Evolutionary conservation across 257 asterid genomes (phyloP).

Genomic region (Ehretia macrophylla): DNA sequence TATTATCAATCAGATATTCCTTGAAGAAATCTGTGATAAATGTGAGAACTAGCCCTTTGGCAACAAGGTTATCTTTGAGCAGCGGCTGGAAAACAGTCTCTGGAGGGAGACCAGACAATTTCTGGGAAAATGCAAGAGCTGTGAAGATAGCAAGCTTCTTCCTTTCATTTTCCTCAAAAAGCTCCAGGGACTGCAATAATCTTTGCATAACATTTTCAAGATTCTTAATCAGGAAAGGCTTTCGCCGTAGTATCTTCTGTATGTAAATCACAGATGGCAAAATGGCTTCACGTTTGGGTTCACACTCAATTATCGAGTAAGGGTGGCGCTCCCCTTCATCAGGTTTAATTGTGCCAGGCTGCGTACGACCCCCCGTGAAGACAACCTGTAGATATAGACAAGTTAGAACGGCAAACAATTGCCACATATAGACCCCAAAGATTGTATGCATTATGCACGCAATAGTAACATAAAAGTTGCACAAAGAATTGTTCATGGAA

Average conservation of each 20-base stretch:
- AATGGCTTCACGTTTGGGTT: slow-evolving; percentile 79
- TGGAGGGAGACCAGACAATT: slow-evolving; percentile 94
- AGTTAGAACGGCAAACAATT: background rate
- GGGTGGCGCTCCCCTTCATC: slow-evolving; percentile 99
- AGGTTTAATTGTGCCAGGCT: slow-evolving; percentile 93
- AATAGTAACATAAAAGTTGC: too few species aligned
- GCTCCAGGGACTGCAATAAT: slow-evolving; percentile 88
- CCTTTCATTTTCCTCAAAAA: slow-evolving; percentile 94
- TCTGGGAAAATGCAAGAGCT: slow-evolving; percentile 98
- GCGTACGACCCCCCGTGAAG: slow-evolving; percentile 92
- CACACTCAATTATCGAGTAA: slow-evolving; percentile 78
- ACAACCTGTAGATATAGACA: slow-evolving; percentile 53
- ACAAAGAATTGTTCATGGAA: too few species aligned
- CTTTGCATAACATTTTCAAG: slow-evolving; percentile 98
- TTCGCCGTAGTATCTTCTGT: slow-evolving; percentile 87
- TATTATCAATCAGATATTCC: slow-evolving; percentile 94
- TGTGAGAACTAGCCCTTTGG: slow-evolving; percentile 91
- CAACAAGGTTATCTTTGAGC: slow-evolving; percentile 95
- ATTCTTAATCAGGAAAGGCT: slow-evolving; percentile 88
- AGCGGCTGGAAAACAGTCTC: slow-evolving; percentile 96
- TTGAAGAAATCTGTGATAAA: slow-evolving; percentile 90
- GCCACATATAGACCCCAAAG: background rate
- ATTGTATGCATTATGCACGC: too few species aligned
- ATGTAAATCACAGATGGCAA: slow-evolving; percentile 86
- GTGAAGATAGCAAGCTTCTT: slow-evolving; percentile 98